Conservation (phyloP, 305 asterid species). For the Euphrasia arctica region DNA sequence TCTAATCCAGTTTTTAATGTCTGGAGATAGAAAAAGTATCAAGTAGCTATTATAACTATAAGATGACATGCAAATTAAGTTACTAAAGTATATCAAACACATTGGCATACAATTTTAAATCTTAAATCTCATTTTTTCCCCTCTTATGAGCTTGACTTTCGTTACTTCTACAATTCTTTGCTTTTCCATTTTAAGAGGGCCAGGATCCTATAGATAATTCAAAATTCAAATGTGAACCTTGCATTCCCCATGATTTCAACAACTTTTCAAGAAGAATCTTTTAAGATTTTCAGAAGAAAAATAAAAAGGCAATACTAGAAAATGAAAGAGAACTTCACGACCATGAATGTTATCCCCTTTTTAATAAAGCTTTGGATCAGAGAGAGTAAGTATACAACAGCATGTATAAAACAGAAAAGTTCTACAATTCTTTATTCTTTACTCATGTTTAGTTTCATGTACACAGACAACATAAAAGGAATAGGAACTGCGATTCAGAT, state of each 20-base stretch:
- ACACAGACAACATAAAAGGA: not conserved
- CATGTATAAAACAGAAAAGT: not conserved
- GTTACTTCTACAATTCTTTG: not conserved
- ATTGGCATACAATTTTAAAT: not conserved
- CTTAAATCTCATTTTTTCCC: not conserved
- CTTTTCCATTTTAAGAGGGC: slow-evolving; percentile 1
- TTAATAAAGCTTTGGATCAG: not conserved
- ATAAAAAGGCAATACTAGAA: not conserved
- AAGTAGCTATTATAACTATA: slow-evolving; percentile 3
- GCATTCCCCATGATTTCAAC: slow-evolving; percentile 12
- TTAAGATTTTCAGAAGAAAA: not conserved
- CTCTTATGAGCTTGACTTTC: slow-evolving; percentile 3
- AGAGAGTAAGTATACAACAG: slow-evolving; percentile 1
- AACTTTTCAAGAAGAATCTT: slow-evolving; percentile 7
- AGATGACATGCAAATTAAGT: not conserved
- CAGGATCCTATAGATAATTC: not conserved
- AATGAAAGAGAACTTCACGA: not conserved
- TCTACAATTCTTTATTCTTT: not conserved
- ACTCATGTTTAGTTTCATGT: not conserved
- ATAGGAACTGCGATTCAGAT: not conserved
- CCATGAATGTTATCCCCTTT: not conserved
- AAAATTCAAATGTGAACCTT: slow-evolving; percentile 11
- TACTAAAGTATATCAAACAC: not conserved
- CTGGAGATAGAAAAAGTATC: slow-evolving; percentile 34
- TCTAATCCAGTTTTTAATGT: slow-evolving; percentile 74